Percentiles rank a stretch among this genome's conserved stretches.
Conservation (phyloP, 2,329 filamentous ascomycete genomes). For the Ophiostoma triangulosporum region DNA sequence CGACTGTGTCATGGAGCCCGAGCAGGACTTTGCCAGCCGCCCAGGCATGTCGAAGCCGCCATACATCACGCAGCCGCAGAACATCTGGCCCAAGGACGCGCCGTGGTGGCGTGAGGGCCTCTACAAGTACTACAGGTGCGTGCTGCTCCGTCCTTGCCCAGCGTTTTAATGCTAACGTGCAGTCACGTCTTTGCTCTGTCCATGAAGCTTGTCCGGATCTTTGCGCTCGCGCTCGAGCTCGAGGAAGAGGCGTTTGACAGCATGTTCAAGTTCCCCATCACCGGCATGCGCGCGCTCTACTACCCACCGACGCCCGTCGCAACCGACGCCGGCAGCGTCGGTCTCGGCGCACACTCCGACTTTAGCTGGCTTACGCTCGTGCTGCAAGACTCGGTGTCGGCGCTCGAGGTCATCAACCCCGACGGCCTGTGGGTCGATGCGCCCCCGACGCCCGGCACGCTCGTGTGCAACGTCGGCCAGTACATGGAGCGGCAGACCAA, state of each 20-base stretch:
- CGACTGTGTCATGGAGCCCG: slow-evolving; percentile 23
- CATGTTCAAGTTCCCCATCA: slow-evolving; percentile 25
- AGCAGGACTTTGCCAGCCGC: slow-evolving; percentile 20
- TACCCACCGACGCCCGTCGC: slow-evolving; percentile 16
- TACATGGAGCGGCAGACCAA: slow-evolving; percentile 37
- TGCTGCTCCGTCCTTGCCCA: not conserved
- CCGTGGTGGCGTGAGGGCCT: slow-evolving; percentile 22
- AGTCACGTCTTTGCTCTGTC: slow-evolving; percentile 12
- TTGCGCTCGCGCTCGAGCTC: slow-evolving; percentile 15
- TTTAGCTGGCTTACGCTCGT: slow-evolving; percentile 36
- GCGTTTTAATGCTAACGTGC: not conserved
- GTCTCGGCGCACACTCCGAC: slow-evolving; percentile 33
- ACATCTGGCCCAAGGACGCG: slow-evolving; percentile 21
- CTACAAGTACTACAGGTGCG: slow-evolving; percentile 21
- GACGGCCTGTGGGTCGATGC: slow-evolving; percentile 25
- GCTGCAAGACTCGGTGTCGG: slow-evolving; percentile 28
- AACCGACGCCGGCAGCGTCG: slow-evolving; percentile 16
- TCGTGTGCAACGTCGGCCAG: slow-evolving; percentile 40
- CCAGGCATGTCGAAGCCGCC: slow-evolving; percentile 9
- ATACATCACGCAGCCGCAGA: slow-evolving; percentile 19
- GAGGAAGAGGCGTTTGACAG: slow-evolving; percentile 23
- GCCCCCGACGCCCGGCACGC: slow-evolving; percentile 7
- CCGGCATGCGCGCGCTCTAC: slow-evolving; percentile 17
- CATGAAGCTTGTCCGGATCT: slow-evolving; percentile 11
- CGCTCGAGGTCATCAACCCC: slow-evolving; percentile 25